These are phyloP conservation scores for Boletus semigastroideus DNA, from an alignment of 1,284 basidiomycete species.

Conservation along the genomic window DNA sequence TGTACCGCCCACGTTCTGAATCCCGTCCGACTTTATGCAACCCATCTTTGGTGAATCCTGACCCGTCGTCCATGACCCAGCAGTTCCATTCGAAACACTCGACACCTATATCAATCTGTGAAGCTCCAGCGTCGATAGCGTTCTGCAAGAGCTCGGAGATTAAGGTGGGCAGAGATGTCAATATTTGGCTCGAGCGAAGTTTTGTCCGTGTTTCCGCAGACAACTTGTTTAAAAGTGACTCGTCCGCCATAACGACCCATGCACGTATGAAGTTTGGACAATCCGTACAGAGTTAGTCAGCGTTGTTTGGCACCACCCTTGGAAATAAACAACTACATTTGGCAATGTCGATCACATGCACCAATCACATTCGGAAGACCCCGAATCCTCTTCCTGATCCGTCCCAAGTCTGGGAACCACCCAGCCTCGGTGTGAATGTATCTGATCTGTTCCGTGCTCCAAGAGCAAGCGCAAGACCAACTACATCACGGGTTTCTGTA, in stretches of 20 bases:
- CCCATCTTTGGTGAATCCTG: constrained; percentile 64
- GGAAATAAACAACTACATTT: constrained; percentile 30
- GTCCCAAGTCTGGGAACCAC: constrained; percentile 60
- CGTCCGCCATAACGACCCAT: constrained; percentile 20
- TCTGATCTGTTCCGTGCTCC: constrained; percentile 48
- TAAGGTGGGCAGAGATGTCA: constrained; percentile 77
- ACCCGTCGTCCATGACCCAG: constrained; percentile 82
- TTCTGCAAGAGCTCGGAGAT: constrained; percentile 86
- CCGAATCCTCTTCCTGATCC: constrained; percentile 78
- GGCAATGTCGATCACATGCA: constrained; percentile 24
- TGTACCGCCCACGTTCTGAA: constrained; percentile 58
- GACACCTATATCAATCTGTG: constrained; percentile 61
- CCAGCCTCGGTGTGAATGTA: constrained; percentile 19
- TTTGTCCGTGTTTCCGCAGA: constrained; percentile 55
- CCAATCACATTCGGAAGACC: constrained; percentile 82
- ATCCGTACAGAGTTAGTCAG: neutral
- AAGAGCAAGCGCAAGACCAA: constrained; percentile 83
- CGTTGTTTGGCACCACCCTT: constrained; percentile 24
- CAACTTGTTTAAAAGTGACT: constrained; percentile 37
- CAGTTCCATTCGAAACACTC: constrained; percentile 72
- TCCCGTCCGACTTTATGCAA: constrained; percentile 55
- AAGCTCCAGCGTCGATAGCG: constrained; percentile 69
- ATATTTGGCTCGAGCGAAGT: constrained; percentile 79
- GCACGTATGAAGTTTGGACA: too few species aligned
- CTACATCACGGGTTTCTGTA: constrained; percentile 84